These are phyloP conservation scores for Nymphaea colorata DNA, from an alignment of 164 flowering plant species.

Conservation along the genomic window DNA sequence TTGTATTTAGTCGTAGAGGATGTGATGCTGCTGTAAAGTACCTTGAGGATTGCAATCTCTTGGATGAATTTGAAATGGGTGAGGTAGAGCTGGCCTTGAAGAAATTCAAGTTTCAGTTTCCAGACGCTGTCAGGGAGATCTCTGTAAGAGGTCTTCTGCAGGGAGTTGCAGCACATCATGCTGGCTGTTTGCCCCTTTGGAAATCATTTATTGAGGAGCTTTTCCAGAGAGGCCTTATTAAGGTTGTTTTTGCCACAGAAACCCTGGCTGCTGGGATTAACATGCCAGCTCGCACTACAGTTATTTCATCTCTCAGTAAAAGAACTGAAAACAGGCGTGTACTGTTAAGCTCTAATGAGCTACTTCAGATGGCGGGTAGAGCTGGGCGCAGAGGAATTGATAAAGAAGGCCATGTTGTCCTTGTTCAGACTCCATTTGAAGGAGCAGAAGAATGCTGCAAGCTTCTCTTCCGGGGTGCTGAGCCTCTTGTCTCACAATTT, in stretches of 20 bases:
- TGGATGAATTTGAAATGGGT: conserved; percentile 69
- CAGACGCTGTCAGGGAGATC: conserved; percentile 84
- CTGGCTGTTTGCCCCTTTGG: conserved; percentile 94
- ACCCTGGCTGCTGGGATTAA: conserved; percentile 98
- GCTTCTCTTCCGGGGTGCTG: conserved; percentile 73
- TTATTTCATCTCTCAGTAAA: conserved; percentile 78
- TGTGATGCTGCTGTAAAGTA: conserved; percentile 97
- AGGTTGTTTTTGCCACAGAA: conserved; percentile 95
- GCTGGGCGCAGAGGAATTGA: conserved; percentile 98
- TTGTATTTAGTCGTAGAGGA: conserved; percentile 92
- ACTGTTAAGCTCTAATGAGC: conserved; percentile 65
- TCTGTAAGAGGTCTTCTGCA: conserved; percentile 69
- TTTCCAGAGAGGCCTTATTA: conserved; percentile 77
- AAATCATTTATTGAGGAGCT: conserved; percentile 90
- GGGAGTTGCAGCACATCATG: conserved; percentile 97
- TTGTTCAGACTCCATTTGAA: conserved; percentile 82
- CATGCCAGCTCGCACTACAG: conserved; percentile 97
- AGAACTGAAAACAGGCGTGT: conserved; percentile 57
- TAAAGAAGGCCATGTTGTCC: conserved; percentile 74
- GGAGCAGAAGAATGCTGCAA: conserved; percentile 96
- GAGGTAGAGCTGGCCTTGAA: conserved; percentile 84
- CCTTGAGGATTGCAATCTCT: conserved; percentile 55
- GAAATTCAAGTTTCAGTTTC: conserved; percentile 60
- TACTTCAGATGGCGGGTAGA: conserved; percentile 98
- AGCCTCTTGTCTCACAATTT: conserved; percentile 95